Evolutionary conservation across 805 yeast genomes (phyloP).

Genomic region (Sugiyamaella floridensis): DNA sequence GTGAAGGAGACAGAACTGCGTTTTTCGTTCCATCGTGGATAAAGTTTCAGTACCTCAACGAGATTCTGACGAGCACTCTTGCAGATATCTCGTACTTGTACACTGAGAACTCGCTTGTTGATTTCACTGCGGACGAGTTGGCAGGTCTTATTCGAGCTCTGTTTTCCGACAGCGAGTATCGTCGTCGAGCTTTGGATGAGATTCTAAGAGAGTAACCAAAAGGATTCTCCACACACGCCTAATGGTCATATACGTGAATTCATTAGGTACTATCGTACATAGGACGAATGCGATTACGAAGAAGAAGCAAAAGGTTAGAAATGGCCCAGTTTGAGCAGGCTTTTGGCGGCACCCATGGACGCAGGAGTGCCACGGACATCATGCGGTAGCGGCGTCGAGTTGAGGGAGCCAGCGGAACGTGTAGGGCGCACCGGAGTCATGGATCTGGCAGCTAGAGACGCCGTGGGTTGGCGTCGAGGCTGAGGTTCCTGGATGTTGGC

Average conservation of each 20-base stretch:
- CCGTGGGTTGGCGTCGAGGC: neutral
- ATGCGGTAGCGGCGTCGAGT: neutral
- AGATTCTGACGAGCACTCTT: constrained; percentile 29
- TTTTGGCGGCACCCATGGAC: constrained; percentile 19
- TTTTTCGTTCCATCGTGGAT: constrained; percentile 32
- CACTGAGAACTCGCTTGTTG: constrained; percentile 26
- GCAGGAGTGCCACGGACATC: constrained; percentile 13
- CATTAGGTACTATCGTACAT: neutral
- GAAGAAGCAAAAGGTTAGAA: constrained; percentile 4
- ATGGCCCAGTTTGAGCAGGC: constrained; percentile 16
- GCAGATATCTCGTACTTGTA: constrained; percentile 26
- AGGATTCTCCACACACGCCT: neutral
- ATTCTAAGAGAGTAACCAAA: constrained; percentile 5
- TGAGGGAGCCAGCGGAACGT: neutral
- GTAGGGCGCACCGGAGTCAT: constrained; percentile 5
- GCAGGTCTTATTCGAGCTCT: constrained; percentile 27
- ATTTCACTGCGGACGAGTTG: constrained; percentile 29
- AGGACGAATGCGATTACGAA: neutral
- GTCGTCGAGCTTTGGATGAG: constrained; percentile 23
- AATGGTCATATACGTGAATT: neutral
- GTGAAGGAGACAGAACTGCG: constrained; percentile 16
- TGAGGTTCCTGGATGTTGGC: constrained; percentile 14
- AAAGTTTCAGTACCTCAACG: constrained; percentile 30
- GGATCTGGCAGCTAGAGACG: neutral
- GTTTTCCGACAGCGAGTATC: constrained; percentile 29